Conservation (phyloP, 2,329 filamentous ascomycete genomes). For the Trichoderma sp. region DNA sequence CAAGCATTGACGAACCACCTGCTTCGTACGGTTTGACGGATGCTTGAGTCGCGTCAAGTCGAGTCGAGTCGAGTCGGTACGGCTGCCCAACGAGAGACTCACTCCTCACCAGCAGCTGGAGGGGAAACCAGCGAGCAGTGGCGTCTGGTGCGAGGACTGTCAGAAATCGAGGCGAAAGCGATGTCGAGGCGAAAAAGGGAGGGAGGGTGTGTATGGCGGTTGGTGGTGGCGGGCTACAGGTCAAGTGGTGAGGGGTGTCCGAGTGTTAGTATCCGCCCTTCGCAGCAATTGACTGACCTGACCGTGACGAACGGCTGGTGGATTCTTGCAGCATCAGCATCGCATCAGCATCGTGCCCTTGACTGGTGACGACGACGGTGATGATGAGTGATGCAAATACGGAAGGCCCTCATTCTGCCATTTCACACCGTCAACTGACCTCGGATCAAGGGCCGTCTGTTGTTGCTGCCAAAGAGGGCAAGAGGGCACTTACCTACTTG, state of each 20-base stretch:
- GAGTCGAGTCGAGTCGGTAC: neutral
- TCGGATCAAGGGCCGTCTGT: too few species aligned
- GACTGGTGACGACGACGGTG: neutral
- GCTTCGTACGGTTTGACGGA: neutral
- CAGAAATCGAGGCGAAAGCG: neutral
- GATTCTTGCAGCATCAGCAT: neutral
- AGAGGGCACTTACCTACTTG: neutral
- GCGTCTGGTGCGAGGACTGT: conserved; percentile 10
- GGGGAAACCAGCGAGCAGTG: neutral
- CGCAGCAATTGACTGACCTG: conserved; percentile 18
- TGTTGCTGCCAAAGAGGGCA: conserved; percentile 10
- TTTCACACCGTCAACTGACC: conserved; percentile 16
- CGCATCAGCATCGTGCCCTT: neutral
- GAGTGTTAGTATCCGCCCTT: conserved; percentile 5
- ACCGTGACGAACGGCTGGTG: neutral
- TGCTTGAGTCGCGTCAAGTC: neutral
- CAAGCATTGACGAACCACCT: neutral
- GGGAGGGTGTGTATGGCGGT: neutral
- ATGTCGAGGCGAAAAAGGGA: conserved; percentile 15
- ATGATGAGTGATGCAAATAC: conserved; percentile 9
- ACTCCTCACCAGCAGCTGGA: neutral
- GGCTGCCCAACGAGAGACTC: neutral
- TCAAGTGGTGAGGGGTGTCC: conserved; percentile 16
- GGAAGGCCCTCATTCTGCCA: neutral
- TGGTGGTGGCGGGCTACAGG: conserved; percentile 15